Evolutionary conservation across 352 stramenopile species (phyloP).

Genomic region (Pythium rishiriense): DNA sequence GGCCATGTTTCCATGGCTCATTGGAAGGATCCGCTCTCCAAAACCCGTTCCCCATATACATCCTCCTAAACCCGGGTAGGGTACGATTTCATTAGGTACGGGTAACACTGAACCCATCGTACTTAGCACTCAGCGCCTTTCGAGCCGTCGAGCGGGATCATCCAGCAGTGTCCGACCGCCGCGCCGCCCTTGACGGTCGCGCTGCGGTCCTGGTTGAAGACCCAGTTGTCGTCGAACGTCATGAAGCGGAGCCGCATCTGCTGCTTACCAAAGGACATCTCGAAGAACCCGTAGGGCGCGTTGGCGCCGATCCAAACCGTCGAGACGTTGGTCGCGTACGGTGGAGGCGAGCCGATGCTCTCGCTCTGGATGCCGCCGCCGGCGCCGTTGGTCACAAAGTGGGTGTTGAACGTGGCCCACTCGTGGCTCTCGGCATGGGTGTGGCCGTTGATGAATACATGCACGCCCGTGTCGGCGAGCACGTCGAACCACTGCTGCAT

Average conservation of each 20-base stretch:
- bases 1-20: not conserved
- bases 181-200: slow-evolving; percentile 54
- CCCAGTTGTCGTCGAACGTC: slow-evolving; percentile 68
- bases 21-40: slow-evolving; percentile 1
- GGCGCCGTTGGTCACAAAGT: slow-evolving; percentile 74
- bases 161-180: slow-evolving; percentile 60
- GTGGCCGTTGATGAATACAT: slow-evolving; percentile 75
- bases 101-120: slow-evolving; percentile 7
- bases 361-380: slow-evolving; percentile 75
- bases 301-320: slow-evolving; percentile 57
- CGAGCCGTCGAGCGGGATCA: slow-evolving; percentile 67
- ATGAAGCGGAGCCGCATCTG: slow-evolving; percentile 66
- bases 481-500: slow-evolving; percentile 66
- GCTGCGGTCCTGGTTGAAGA: slow-evolving; percentile 40
- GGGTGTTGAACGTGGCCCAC: slow-evolving; percentile 64
- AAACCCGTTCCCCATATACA: too few relatives aligned
- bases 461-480: slow-evolving; percentile 43
- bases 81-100: slow-evolving; percentile 1
- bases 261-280: slow-evolving; percentile 58
- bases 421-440: slow-evolving; percentile 77
- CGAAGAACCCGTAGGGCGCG: slow-evolving; percentile 69
- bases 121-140: slow-evolving; percentile 33
- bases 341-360: slow-evolving; percentile 53
- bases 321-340: slow-evolving; percentile 45
- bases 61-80: too few relatives aligned